Evolutionary conservation across 2,329 filamentous ascomycete species (phyloP).

Genomic region (Sclerotinia borealis): DNA sequence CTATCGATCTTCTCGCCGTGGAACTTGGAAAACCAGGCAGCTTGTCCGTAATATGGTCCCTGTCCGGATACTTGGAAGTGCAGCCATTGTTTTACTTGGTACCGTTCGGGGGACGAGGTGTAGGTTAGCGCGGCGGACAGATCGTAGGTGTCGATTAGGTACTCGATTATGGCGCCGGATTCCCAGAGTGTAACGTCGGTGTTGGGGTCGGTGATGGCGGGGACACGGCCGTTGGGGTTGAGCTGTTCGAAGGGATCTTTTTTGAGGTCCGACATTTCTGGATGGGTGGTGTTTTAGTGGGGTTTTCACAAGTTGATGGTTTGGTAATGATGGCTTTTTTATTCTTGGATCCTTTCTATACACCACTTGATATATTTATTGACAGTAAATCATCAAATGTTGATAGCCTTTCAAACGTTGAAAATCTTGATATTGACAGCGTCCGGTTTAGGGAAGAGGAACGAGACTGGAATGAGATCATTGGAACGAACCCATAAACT

Average conservation of each 20-base stretch:
- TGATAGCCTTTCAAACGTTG: too few species aligned
- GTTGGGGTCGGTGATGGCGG: slow-evolving; percentile 34
- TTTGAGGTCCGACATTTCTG: slow-evolving; percentile 32
- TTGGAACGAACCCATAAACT: neutral
- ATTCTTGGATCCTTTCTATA: neutral
- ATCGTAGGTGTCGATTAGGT: slow-evolving; percentile 38
- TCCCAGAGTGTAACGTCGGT: slow-evolving; percentile 34
- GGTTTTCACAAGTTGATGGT: neutral
- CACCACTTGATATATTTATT: neutral
- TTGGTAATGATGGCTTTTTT: neutral
- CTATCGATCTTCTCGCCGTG: slow-evolving; percentile 38
- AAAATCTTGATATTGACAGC: neutral
- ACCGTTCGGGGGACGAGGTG: neutral
- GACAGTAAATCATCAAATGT: too few species aligned
- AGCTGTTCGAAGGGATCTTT: slow-evolving; percentile 32
- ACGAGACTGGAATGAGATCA: neutral
- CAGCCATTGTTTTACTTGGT: neutral
- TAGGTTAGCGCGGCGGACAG: neutral
- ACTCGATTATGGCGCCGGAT: slow-evolving; percentile 40
- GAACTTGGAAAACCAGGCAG: slow-evolving; percentile 31
- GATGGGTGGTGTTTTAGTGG: neutral
- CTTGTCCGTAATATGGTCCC: neutral
- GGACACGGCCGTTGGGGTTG: slow-evolving; percentile 31
- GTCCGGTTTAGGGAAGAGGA: neutral
- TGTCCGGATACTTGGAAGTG: neutral